Evolutionary conservation across 805 yeast species (phyloP), one percentile per base, ranked within the genome.

Genomic region (Barnettozyma californica): DNA sequence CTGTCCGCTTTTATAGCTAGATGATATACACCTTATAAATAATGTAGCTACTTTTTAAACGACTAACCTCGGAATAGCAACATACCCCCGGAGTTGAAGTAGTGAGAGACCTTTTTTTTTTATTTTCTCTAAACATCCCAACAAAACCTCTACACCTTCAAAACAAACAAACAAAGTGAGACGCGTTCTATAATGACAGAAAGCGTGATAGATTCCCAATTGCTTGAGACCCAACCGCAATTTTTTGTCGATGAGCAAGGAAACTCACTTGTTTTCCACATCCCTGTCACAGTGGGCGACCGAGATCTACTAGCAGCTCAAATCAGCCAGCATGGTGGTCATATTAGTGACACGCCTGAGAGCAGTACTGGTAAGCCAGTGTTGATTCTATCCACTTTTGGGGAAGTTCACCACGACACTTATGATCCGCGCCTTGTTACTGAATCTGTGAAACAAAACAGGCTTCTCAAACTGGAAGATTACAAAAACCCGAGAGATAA

Each of bases 351-450:
- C 2, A 54, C 50, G 10, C 29, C 39, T 3, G 50, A 53, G 16
- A 34, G 48, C 8, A 25, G 23, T n/a, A 36, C 33, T 11, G 61
- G 51, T 23, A 38, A 23, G 18, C 41, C n/a, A 19, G 41, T 38
- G 13, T 47, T 53, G 16, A 44, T 47, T 29, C 42, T 61, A 29
- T 58, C 64, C 9, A 51, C 50, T 20, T 51, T 27, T 36, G 49
- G 49, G 8, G 62, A 56, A 13, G 52, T 51, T 8, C 46, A 53
- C 18, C 48, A 55, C 16, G 51, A 52, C 26, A 53, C 48, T 2
- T 47, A 52, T 21, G 60, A 58, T 41, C 60, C 65, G 9, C 53
- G 52, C 36, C 55, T 59, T 19, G 46, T 61, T 18, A 49, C 20
- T 13, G 62, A 59, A 10, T 51, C 57, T 3, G 46, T 55, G 10